Conservation (phyloP, 768 basidiomycete genomes). For the Grammothele lineata region DNA sequence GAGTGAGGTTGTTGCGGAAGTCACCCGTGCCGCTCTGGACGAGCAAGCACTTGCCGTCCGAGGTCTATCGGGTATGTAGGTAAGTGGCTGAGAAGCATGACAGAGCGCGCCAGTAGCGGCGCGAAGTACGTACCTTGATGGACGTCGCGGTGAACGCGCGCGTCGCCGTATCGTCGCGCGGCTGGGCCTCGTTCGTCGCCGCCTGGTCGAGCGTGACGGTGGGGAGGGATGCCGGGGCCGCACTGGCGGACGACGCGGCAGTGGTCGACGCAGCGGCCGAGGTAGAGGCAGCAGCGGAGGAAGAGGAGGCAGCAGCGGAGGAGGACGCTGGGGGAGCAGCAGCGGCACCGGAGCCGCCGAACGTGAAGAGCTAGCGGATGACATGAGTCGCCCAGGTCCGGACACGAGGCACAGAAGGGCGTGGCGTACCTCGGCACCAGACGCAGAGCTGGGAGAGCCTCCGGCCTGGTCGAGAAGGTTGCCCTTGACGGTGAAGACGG, state of each 20-base stretch:
- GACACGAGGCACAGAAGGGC: no score
- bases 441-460: background rate
- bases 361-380: background rate
- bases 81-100: no score
- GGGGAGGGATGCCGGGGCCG: background rate
- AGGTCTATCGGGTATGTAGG: no score
- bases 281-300: background rate
- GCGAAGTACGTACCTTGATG: conserved; percentile 4
- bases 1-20: background rate
- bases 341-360: background rate
- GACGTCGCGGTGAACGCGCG: background rate
- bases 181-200: background rate
- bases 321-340: no score
- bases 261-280: background rate
- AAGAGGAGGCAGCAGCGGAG: background rate
- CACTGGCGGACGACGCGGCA: no score
- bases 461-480: background rate
- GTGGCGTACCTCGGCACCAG: background rate
- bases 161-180: background rate
- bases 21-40: background rate
- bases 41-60: background rate
- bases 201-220: background rate
- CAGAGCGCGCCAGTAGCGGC: no score
- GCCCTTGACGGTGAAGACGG: background rate
- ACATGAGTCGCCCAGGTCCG: no score